Evolutionary conservation across 2,329 filamentous ascomycete genomes (phyloP).

Genomic region (Colletotrichum sp.): DNA sequence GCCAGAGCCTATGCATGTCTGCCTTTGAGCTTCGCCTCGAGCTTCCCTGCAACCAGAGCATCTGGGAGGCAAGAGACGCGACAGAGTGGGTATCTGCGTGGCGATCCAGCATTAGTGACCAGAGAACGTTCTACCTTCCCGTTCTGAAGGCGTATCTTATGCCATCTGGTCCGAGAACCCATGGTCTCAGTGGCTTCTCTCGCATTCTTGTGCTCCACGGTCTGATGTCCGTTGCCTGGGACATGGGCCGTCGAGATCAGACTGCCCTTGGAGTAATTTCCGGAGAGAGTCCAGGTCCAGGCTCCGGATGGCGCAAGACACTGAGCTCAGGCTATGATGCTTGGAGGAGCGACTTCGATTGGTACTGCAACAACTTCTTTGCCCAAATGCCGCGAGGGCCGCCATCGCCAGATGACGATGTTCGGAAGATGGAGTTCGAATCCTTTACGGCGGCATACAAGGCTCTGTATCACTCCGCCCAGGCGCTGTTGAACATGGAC

Average conservation of each 20-base stretch:
- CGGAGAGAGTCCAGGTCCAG: conserved; percentile 16
- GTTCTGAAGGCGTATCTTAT: conserved; percentile 63
- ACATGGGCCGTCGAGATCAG: conserved; percentile 66
- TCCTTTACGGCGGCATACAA: conserved; percentile 54
- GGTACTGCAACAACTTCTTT: conserved; percentile 46
- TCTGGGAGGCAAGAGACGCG: conserved; percentile 64
- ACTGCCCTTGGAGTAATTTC: conserved; percentile 56
- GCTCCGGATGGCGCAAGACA: conserved; percentile 54
- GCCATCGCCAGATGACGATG: neutral
- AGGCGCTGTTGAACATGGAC: conserved; percentile 61
- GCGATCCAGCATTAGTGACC: conserved; percentile 23
- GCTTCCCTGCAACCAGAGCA: conserved; percentile 57
- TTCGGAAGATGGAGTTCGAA: conserved; percentile 41
- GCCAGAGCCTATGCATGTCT: conserved; percentile 71
- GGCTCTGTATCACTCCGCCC: conserved; percentile 64
- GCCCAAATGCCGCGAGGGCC: conserved; percentile 22
- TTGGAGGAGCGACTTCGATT: conserved; percentile 65
- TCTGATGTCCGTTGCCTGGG: conserved; percentile 67
- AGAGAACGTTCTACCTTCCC: conserved; percentile 49
- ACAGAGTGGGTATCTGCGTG: conserved; percentile 53
- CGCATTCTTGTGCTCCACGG: conserved; percentile 63
- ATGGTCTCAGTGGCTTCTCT: conserved; percentile 54
- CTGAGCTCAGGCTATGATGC: conserved; percentile 58
- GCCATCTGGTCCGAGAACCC: conserved; percentile 40
- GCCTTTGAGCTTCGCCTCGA: conserved; percentile 65